phyloP scores from a whole-genome alignment of 2,329 filamentous ascomycete species.

The Chlorencoelia australis region DNA sequence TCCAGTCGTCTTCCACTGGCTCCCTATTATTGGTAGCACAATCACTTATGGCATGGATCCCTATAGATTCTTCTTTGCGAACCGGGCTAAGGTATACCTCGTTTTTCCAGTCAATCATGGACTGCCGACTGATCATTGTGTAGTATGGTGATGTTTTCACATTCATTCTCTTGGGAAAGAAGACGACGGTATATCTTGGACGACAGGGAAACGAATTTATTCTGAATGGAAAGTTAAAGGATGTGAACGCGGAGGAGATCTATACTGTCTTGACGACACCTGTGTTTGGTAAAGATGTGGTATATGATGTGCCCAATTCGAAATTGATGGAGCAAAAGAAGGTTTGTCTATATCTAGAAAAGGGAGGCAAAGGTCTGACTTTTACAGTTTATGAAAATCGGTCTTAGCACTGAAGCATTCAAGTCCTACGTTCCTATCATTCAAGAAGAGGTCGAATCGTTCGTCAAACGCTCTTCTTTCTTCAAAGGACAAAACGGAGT shows the following conservation, averaged over 20 bases:
- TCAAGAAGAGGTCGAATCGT: conserved; percentile 61
- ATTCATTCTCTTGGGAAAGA: conserved; percentile 78
- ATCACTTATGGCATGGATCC: conserved; percentile 93
- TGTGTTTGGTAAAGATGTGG: conserved; percentile 74
- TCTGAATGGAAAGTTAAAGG: conserved; percentile 80
- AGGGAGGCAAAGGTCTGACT: conserved; percentile 12
- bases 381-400: conserved; percentile 66
- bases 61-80: conserved; percentile 69
- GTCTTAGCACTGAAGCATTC: conserved; percentile 66
- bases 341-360: conserved; percentile 35
- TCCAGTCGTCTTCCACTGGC: conserved; percentile 70
- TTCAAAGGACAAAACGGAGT: conserved; percentile 62
- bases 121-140: conserved; percentile 6
- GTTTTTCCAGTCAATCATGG: conserved; percentile 26
- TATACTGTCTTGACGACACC: conserved; percentile 67
- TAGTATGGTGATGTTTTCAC: conserved; percentile 86
- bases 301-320: conserved; percentile 83
- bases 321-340: conserved; percentile 97
- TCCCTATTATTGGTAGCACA: conserved; percentile 81
- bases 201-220: conserved; percentile 84
- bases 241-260: conserved; percentile 84
- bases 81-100: conserved; percentile 61
- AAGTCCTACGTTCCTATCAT: conserved; percentile 70
- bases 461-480: conserved; percentile 54
- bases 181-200: conserved; percentile 77